phyloP scores from a whole-genome alignment of 1,284 basidiomycete genomes.

The Trichosporon asahii region DNA sequence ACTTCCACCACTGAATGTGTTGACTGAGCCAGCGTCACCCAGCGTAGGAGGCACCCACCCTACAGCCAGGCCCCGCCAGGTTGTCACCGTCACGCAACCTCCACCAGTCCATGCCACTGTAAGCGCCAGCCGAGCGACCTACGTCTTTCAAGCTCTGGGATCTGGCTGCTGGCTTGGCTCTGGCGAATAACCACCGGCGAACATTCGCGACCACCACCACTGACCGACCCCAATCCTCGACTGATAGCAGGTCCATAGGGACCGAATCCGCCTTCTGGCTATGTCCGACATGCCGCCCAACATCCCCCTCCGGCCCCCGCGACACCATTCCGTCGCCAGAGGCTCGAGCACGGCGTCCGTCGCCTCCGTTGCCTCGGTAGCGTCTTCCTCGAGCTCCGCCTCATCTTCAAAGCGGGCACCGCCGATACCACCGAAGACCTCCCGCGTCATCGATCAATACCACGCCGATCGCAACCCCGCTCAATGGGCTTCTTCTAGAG shows the following conservation, averaged over 20 bases:
- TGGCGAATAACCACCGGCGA: not conserved
- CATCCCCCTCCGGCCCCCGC: not conserved
- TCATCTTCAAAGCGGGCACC: not conserved
- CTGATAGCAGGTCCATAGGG: not conserved
- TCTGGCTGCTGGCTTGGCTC: not conserved
- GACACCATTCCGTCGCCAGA: not conserved
- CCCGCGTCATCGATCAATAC: conserved; percentile 4
- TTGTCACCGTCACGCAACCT: conserved; percentile 3
- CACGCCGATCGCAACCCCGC: not conserved
- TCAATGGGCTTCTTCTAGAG: not conserved
- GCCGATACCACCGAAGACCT: not conserved
- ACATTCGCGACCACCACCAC: not conserved
- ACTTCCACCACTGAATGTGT: not conserved
- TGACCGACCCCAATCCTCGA: not conserved
- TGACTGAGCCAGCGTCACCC: not conserved
- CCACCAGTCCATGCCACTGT: not conserved
- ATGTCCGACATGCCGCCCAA: conserved; percentile 8
- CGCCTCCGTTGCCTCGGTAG: not conserved
- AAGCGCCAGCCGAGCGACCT: not conserved
- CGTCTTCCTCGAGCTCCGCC: not conserved
- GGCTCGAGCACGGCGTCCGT: not conserved
- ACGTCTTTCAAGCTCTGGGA: not conserved
- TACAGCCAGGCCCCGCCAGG: not conserved
- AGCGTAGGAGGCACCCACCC: not conserved
- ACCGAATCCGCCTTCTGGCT: not conserved